Percentiles rank a stretch among this genome's conserved stretches.
Conservation (phyloP, 495 filamentous ascomycete species). For the Trichoderma orchidacearum region DNA sequence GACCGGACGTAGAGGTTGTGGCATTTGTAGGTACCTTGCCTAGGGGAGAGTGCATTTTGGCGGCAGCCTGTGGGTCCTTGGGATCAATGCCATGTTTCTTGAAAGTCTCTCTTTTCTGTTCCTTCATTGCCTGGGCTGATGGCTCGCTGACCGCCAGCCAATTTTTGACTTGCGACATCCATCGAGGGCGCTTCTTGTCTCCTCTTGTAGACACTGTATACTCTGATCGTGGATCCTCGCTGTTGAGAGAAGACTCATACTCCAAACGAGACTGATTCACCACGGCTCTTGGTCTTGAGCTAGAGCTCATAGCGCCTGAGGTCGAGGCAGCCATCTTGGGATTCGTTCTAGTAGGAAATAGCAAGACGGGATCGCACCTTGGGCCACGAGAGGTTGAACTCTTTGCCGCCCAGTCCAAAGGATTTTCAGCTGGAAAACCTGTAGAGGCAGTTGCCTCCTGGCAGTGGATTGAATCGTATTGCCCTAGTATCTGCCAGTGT, state of each 20-base stretch:
- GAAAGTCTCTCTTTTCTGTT: constrained; percentile 23
- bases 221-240: not conserved
- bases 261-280: not conserved
- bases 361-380: not conserved
- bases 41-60: constrained; percentile 20
- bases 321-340: not conserved
- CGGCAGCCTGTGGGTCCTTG: constrained; percentile 13
- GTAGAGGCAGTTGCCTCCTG: not conserved
- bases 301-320: not conserved
- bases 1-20: constrained; percentile 15
- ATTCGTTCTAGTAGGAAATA: not conserved
- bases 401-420: not conserved
- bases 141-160: constrained; percentile 28
- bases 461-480: not conserved
- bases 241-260: not conserved
- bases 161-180: constrained; percentile 22
- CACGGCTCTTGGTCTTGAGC: not conserved
- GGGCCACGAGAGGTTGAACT: not conserved
- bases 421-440: not conserved
- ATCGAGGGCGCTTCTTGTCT: constrained; percentile 1
- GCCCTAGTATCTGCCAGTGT: not conserved
- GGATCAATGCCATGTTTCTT: constrained; percentile 17
- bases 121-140: constrained; percentile 21
- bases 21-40: constrained; percentile 21
- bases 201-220: not conserved